These are phyloP conservation scores for Strobilomyces dryophilus DNA, from an alignment of 768 basidiomycete species.

Conservation along the genomic window DNA sequence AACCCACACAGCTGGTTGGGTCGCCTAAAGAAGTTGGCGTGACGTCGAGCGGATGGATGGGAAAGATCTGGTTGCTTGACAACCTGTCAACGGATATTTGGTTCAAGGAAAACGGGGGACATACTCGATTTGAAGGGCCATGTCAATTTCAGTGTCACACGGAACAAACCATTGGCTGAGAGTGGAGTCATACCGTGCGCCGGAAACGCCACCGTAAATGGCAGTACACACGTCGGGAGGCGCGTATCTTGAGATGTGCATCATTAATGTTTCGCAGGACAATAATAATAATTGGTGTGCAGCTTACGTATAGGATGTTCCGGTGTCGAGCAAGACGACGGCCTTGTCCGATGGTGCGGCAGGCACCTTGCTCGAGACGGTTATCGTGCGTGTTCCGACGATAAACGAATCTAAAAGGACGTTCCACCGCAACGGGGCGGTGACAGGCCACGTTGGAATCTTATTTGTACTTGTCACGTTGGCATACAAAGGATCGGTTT, in stretches of 20 bases:
- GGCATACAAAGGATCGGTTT: slow-evolving; percentile 60
- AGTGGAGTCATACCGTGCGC: slow-evolving; percentile 51
- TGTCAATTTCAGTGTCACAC: slow-evolving; percentile 68
- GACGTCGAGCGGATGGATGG: slow-evolving; percentile 78
- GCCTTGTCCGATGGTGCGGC: slow-evolving; percentile 66
- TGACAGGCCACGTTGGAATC: slow-evolving; percentile 72
- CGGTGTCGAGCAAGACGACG: slow-evolving; percentile 74
- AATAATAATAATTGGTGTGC: not conserved
- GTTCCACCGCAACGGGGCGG: slow-evolving; percentile 66
- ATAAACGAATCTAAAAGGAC: slow-evolving; percentile 72
- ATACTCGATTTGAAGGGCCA: slow-evolving; percentile 76
- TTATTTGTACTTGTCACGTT: slow-evolving; percentile 51
- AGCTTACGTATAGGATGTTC: slow-evolving; percentile 74
- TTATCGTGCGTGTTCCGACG: slow-evolving; percentile 46
- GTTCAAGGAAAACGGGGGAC: slow-evolving; percentile 21
- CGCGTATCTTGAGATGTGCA: slow-evolving; percentile 51
- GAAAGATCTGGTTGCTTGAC: slow-evolving; percentile 64
- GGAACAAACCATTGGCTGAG: slow-evolving; percentile 70
- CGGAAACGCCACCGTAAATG: slow-evolving; percentile 64
- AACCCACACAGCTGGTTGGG: slow-evolving; percentile 58
- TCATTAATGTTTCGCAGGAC: slow-evolving; percentile 1
- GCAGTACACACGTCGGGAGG: slow-evolving; percentile 59
- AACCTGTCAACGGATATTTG: slow-evolving; percentile 11
- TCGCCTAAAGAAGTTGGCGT: slow-evolving; percentile 45
- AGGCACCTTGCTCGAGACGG: slow-evolving; percentile 51